phyloP scores from a whole-genome alignment of 495 filamentous ascomycete species.

The Penicillium fimorum region DNA sequence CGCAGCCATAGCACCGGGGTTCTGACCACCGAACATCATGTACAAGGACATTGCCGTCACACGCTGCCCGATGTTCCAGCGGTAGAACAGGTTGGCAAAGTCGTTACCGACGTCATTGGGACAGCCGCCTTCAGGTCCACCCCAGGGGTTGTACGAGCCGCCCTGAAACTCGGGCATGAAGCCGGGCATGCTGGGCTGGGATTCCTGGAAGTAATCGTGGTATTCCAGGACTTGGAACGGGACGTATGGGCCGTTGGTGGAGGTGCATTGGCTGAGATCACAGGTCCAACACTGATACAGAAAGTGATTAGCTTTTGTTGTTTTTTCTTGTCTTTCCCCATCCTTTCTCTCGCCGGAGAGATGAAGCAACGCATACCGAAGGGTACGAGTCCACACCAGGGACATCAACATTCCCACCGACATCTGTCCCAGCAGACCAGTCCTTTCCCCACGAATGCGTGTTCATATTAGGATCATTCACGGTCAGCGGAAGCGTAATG shows the following conservation, averaged over 20 bases:
- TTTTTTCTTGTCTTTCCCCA: not conserved
- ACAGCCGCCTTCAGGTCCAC: conserved; percentile 53
- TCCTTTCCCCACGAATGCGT: conserved; percentile 54
- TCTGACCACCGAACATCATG: conserved; percentile 63
- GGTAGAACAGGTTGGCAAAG: conserved; percentile 61
- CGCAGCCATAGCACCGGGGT: conserved; percentile 53
- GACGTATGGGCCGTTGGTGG: conserved; percentile 54
- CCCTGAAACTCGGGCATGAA: conserved; percentile 66
- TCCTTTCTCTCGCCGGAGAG: not conserved
- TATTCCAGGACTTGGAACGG: conserved; percentile 52
- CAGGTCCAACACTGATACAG: conserved; percentile 56
- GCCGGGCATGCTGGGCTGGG: conserved; percentile 50
- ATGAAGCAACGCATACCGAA: conserved; percentile 27
- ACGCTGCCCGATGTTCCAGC: conserved; percentile 55
- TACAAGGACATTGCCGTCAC: conserved; percentile 55
- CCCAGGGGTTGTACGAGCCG: conserved; percentile 63
- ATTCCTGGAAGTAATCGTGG: conserved; percentile 55
- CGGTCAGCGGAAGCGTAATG: conserved; percentile 52
- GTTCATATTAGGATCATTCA: conserved; percentile 56
- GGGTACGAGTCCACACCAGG: conserved; percentile 59
- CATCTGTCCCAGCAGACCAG: conserved; percentile 49
- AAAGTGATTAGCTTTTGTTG: not conserved
- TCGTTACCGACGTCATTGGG: conserved; percentile 45
- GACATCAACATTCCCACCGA: conserved; percentile 57
- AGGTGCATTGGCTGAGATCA: conserved; percentile 53